Base-by-base conservation (phyloP, 768 basidiomycete species). In the Serendipita sp. region DNA sequence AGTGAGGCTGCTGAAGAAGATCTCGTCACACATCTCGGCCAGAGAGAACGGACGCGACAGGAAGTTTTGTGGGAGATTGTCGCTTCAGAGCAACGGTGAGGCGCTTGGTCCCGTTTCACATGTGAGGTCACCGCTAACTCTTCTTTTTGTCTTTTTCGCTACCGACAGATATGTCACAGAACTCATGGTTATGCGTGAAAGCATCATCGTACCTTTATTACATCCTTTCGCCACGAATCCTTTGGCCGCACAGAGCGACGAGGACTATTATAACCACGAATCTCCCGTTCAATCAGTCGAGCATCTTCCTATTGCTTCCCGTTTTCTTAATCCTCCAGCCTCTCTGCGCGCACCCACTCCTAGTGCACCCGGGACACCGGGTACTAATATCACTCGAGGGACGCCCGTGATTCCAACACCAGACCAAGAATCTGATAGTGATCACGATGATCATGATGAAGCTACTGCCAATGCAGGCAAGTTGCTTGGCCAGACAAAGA, bases 61-160 rank as follows among this genome's bases (percentile, higher is more conserved):
- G 94, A 97, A 75, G 94, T 97, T 3, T 73, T 97, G 28, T 96
- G 91, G 77, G 94, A 97, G 76, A 97, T 97, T 67, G 92, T 97
- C 56, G 86, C 88, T 31, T 92, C 90, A 67, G 94, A 97, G 75
- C 92, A 97, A 72, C 83, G 93, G 90, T 90, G 69, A 60, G 81
- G n/a, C n/a, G n/a, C 74, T 26, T 14, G 34, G 34, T 5, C 16
- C 41, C 45, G 31, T 48, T 42, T 62, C 20, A 30, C 53, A 42
- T 61, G 34, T 38, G 14, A 38, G 14, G 5, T 14, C 34, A 7
- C 14, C 14, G 34, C 34, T 58, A 13, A 24, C 53, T 28, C 53
- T 58, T 28, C 22, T 31, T 24, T 24, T 7, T 48, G n/a, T 48
- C n/a, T 48, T 48, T 48, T 48, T 9, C 45, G 9, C 30, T 65